Percentiles rank a stretch among this genome's conserved stretches.
Evolutionary conservation across 2,329 filamentous ascomycete genomes (phyloP).

Genomic region (Clarireedia homoeocarpa): DNA sequence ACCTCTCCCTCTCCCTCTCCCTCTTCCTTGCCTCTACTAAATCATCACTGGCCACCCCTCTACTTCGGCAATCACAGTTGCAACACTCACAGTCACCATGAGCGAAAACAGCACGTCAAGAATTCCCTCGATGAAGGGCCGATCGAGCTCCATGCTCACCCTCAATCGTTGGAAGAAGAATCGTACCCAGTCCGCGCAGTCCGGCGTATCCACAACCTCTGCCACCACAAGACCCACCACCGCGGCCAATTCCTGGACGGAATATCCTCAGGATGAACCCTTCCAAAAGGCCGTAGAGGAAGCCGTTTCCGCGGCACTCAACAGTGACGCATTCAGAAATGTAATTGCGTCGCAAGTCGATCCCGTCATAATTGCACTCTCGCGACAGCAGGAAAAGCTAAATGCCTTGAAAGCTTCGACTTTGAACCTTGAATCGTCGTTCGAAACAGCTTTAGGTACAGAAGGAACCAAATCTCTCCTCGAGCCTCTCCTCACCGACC

Average conservation of each 20-base stretch:
- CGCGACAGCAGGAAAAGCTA: slow-evolving; percentile 18
- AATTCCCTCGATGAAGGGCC: not conserved
- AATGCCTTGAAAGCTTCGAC: slow-evolving; percentile 18
- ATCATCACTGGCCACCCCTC: not conserved
- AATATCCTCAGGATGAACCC: slow-evolving; percentile 11
- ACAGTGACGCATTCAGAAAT: slow-evolving; percentile 16
- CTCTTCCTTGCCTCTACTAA: not conserved
- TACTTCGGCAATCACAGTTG: too few relatives aligned
- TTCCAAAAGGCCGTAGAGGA: slow-evolving; percentile 16
- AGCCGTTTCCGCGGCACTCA: slow-evolving; percentile 17
- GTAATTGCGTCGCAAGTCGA: slow-evolving; percentile 19
- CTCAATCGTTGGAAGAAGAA: slow-evolving; percentile 19
- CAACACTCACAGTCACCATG: too few relatives aligned
- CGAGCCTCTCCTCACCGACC: slow-evolving; percentile 14
- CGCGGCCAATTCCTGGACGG: slow-evolving; percentile 8
- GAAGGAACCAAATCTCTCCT: slow-evolving; percentile 12
- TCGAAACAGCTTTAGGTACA: slow-evolving; percentile 12
- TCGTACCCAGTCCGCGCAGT: slow-evolving; percentile 13
- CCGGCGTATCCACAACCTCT: slow-evolving; percentile 7
- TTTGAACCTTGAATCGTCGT: slow-evolving; percentile 17
- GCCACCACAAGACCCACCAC: slow-evolving; percentile 13
- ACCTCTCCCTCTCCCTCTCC: too few relatives aligned
- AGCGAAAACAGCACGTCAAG: too few relatives aligned
- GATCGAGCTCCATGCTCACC: not conserved
- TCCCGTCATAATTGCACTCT: slow-evolving; percentile 12